phyloP scores from a whole-genome alignment of 805 yeast genomes.

The Crinitomyces ghanaensis region DNA sequence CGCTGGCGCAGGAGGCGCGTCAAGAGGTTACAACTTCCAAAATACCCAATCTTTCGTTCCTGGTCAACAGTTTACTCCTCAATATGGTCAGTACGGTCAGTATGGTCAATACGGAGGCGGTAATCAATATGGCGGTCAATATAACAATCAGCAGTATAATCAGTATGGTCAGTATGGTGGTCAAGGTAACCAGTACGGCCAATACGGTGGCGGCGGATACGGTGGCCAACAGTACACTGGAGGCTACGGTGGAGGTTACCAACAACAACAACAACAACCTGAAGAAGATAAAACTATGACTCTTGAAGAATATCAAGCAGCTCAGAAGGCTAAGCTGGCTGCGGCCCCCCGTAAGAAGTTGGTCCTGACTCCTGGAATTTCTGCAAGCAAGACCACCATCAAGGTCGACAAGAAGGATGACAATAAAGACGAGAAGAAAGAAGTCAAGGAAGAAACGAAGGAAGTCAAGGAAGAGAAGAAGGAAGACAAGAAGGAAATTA shows the following conservation, averaged over 20 bases:
- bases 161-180: constrained; percentile 19
- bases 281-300: constrained; percentile 47
- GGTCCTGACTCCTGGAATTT: constrained; percentile 4
- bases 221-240: constrained; percentile 7
- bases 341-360: background rate
- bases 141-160: constrained; percentile 2
- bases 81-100: constrained; percentile 17
- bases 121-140: constrained; percentile 13
- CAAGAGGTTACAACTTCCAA: constrained; percentile 17
- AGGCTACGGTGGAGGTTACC: constrained; percentile 14
- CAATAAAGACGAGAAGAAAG: constrained; percentile 5
- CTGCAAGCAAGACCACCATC: too few species aligned
- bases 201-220: constrained; percentile 9
- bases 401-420: constrained; percentile 31
- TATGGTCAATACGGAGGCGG: constrained; percentile 22
- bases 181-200: constrained; percentile 20
- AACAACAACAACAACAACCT: constrained; percentile 8
- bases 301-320: constrained; percentile 67
- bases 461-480: constrained; percentile 13
- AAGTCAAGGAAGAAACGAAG: constrained; percentile 13
- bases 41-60: constrained; percentile 15
- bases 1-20: too few species aligned
- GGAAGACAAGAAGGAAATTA: constrained; percentile 10
- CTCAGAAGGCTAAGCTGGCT: constrained; percentile 26
- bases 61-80: constrained; percentile 22